These are phyloP conservation scores for Erodium maritimum DNA, from an alignment of 345 rosid species.

Conservation along the genomic window DNA sequence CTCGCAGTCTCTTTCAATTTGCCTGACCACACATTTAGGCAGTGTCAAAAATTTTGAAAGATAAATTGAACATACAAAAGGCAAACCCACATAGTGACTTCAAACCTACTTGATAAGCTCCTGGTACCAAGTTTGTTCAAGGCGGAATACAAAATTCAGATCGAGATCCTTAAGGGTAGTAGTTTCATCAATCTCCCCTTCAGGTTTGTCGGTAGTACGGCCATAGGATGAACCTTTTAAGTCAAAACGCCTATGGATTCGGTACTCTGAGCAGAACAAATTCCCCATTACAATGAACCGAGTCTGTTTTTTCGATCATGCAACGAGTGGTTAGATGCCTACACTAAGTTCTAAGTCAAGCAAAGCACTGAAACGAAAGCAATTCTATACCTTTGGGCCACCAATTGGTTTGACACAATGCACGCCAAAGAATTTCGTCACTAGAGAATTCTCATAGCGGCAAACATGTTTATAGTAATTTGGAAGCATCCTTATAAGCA, in stretches of 20 bases:
- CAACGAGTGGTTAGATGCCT: constrained; percentile 13
- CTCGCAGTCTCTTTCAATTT: constrained; percentile 79
- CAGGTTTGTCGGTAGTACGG: constrained; percentile 71
- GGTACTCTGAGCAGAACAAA: constrained; percentile 85
- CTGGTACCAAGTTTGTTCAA: constrained; percentile 71
- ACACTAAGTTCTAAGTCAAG: constrained; percentile 1
- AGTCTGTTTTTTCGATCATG: constrained; percentile 39
- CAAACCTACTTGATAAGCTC: constrained; percentile 67
- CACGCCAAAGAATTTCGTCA: constrained; percentile 88
- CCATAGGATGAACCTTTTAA: constrained; percentile 97
- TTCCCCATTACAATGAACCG: constrained; percentile 97
- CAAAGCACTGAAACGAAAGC: not conserved
- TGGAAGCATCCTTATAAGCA: constrained; percentile 81
- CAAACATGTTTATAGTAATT: constrained; percentile 72
- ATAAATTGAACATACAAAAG: not conserved
- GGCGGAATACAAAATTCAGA: constrained; percentile 79
- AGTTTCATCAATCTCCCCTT: constrained; percentile 89
- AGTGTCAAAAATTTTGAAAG: not conserved
- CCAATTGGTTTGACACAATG: constrained; percentile 95
- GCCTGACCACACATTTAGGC: constrained; percentile 31
- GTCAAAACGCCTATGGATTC: constrained; percentile 91
- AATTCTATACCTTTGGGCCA: constrained; percentile 64
- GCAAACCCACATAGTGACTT: not conserved
- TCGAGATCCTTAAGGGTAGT: constrained; percentile 92
- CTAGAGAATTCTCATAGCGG: constrained; percentile 65